Conservation (phyloP, 2,329 filamentous ascomycete genomes). For the Clarireedia monteithiana region DNA sequence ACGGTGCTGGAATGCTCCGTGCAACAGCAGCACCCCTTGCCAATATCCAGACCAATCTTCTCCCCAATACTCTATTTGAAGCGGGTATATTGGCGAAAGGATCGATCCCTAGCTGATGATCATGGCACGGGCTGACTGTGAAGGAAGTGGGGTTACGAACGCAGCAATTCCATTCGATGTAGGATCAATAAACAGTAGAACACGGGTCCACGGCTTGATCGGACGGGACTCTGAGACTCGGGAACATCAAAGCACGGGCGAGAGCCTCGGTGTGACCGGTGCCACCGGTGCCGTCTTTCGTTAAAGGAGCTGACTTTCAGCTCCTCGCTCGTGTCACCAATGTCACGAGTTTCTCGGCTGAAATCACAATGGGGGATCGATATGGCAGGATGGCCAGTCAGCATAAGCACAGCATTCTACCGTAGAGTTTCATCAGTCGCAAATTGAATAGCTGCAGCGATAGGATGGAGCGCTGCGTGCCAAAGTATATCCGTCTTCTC, state of each 20-base stretch:
- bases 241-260: neutral
- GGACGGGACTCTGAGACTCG: constrained; percentile 1
- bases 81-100: constrained; percentile 14
- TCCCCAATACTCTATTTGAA: constrained; percentile 13
- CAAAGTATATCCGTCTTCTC: neutral
- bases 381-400: neutral
- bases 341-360: constrained; percentile 4
- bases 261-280: constrained; percentile 5
- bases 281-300: constrained; percentile 4
- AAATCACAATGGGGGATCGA: neutral
- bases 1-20: neutral
- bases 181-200: constrained; percentile 3
- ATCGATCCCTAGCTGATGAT: constrained; percentile 5
- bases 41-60: constrained; percentile 3
- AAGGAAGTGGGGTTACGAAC: constrained; percentile 12
- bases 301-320: constrained; percentile 4
- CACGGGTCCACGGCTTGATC: neutral
- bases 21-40: neutral
- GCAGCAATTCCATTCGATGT: neutral
- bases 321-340: constrained; percentile 5
- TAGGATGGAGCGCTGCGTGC: neutral
- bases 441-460: too few species aligned
- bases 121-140: constrained; percentile 1
- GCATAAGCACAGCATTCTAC: neutral
- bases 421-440: too few species aligned